Conservation (phyloP, 306 rosid species). For the Styphnolobium japonicum region DNA sequence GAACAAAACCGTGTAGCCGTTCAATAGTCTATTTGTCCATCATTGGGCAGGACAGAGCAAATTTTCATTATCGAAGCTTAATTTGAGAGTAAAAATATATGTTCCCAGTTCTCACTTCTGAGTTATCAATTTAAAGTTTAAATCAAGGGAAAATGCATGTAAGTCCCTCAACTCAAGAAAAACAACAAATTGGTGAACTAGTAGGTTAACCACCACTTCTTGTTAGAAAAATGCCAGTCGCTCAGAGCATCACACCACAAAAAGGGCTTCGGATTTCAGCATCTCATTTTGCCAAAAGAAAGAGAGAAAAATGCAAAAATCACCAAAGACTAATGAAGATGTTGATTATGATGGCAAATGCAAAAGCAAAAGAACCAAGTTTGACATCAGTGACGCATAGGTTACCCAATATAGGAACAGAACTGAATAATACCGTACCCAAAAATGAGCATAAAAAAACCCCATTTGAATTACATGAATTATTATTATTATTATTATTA, state of each 20-base stretch:
- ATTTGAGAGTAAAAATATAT: neutral
- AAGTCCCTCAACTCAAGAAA: no score
- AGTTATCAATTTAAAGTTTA: neutral
- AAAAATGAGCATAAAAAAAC: neutral
- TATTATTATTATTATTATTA: no score
- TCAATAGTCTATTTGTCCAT: constrained; percentile 10
- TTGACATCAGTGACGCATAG: neutral
- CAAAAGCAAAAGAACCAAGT: neutral
- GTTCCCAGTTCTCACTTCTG: neutral
- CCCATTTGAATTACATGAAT: neutral
- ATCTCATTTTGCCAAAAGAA: neutral
- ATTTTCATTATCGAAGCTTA: neutral
- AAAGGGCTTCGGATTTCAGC: neutral
- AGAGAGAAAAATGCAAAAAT: neutral
- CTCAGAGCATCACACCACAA: neutral
- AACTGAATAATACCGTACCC: neutral
- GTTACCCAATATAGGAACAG: neutral
- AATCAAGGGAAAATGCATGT: neutral
- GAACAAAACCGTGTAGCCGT: constrained; percentile 1
- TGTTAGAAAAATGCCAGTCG: no score
- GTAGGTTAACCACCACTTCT: no score
- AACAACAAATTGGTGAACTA: neutral
- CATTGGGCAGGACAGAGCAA: constrained; percentile 13
- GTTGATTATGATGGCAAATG: neutral
- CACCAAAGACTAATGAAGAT: neutral